Conservation (phyloP, 2,329 filamentous ascomycete species). For the Leptodontidium sp. region DNA sequence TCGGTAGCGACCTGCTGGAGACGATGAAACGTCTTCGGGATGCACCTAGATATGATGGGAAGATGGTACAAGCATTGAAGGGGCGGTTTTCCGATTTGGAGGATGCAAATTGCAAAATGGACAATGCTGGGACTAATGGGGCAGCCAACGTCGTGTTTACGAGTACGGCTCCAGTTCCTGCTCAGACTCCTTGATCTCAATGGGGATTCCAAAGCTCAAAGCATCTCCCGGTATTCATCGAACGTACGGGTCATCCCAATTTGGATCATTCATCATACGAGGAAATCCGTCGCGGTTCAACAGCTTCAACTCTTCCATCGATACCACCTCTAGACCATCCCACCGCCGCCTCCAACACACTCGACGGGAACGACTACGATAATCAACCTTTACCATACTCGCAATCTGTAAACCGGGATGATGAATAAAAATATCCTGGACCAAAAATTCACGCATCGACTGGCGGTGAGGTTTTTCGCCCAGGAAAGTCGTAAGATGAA, state of each 20-base stretch:
- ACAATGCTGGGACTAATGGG: neutral
- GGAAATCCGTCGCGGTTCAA: constrained; percentile 6
- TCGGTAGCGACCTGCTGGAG: neutral
- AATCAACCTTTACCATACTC: neutral
- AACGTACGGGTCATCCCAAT: too few relatives aligned
- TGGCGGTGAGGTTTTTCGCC: neutral
- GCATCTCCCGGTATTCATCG: too few relatives aligned
- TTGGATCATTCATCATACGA: neutral
- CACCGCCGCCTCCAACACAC: neutral
- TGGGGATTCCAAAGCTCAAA: too few relatives aligned
- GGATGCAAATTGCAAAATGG: neutral
- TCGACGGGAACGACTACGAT: neutral
- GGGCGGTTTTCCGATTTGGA: neutral
- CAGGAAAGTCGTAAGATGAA: neutral
- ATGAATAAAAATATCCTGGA: neutral
- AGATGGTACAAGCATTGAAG: neutral
- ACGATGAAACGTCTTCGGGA: neutral
- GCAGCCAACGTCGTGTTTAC: neutral
- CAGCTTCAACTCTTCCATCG: neutral
- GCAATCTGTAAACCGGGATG: neutral
- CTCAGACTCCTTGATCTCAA: neutral
- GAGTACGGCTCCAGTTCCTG: neutral
- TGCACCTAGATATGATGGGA: neutral
- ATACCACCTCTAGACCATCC: neutral
- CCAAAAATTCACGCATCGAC: neutral